Base-by-base conservation (phyloP, 2,329 filamentous ascomycete species). In the Hirsutella minnesotensis region DNA sequence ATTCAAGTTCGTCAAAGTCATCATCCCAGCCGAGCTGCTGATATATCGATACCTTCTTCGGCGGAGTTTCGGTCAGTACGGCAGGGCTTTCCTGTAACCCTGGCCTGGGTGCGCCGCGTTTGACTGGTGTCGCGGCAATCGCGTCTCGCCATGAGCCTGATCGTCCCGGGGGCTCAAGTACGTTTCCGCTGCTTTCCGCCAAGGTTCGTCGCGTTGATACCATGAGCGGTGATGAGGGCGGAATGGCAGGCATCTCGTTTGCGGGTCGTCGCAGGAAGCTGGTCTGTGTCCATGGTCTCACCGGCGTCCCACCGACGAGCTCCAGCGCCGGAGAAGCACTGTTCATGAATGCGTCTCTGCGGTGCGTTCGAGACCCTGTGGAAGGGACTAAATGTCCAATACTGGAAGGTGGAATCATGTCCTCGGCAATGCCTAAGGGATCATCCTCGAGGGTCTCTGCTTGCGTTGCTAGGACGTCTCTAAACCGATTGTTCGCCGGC, bases 1-100 rank as follows among this genome's bases (percentile, higher is more conserved):
- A 58, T 63, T 46, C 61, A 56, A 66, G 55, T 55, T 68, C 64
- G 54, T 76, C 69, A 54, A 68, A 61, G 47, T 77, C 72, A 46
- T 76, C 67, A 52, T 77, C 72, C 75, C 75, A 79, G 38, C 75
- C 75, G 35, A 79, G 56, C 49, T 61, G 62, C 51, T 74, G 64
- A 50, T 73, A 79, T 41, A 79, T 71, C 10, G 69, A 72, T 47
- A 60, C 47, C 29, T 57, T 56, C 46, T 54, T 61, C 40, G 49
- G 49, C 46, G 47, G 43, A 10, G 45, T 40, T 41, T 46, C 45
- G 24, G 47, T 40, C 7, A 44, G 43, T 21, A 44, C 41, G 22
- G 50, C 36, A 22, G 51, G 47, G 45, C 43, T 52, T 15, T 44
- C 47, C 3, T 42, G 42, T 18, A 48, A 27, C 10, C 49, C 40